These are phyloP conservation scores for Erythrophleum fordii DNA, from an alignment of 306 rosid genomes.

Conservation along the genomic window DNA sequence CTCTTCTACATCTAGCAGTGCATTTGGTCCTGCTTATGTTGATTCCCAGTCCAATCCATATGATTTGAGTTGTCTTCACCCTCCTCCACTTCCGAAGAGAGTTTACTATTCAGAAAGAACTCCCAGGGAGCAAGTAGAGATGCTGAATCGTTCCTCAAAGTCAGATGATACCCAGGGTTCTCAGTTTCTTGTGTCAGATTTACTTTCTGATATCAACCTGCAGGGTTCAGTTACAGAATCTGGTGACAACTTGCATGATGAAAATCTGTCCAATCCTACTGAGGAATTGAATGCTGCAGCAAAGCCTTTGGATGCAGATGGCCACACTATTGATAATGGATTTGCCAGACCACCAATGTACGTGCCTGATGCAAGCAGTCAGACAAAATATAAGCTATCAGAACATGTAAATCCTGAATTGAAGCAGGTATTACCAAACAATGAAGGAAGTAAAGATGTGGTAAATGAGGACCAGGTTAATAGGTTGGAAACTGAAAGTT, in stretches of 20 bases:
- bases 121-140: slow-evolving; percentile 65
- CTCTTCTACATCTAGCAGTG: slow-evolving; percentile 42
- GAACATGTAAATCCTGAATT: slow-evolving; percentile 10
- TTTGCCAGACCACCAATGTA: slow-evolving; percentile 25
- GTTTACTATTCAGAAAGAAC: slow-evolving; percentile 58
- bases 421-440: not conserved
- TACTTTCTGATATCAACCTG: slow-evolving; percentile 46
- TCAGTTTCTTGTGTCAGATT: slow-evolving; percentile 51
- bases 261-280: slow-evolving; percentile 33
- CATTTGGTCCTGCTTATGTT: slow-evolving; percentile 47
- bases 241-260: slow-evolving; percentile 46
- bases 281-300: slow-evolving; percentile 45
- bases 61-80: slow-evolving; percentile 50
- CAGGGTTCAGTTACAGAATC: slow-evolving; percentile 42
- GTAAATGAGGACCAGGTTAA: slow-evolving; percentile 2
- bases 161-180: slow-evolving; percentile 63
- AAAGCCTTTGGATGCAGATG: slow-evolving; percentile 36
- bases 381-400: slow-evolving; percentile 27
- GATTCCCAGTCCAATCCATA: slow-evolving; percentile 48
- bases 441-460: not conserved
- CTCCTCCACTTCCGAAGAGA: slow-evolving; percentile 54
- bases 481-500: slow-evolving; percentile 5
- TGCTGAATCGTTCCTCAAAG: slow-evolving; percentile 61
- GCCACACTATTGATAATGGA: slow-evolving; percentile 49
- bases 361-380: slow-evolving; percentile 37